Evolutionary conservation across 306 rosid species (phyloP), one percentile per base, ranked within the genome.

Genomic region (Vigna mungo): DNA sequence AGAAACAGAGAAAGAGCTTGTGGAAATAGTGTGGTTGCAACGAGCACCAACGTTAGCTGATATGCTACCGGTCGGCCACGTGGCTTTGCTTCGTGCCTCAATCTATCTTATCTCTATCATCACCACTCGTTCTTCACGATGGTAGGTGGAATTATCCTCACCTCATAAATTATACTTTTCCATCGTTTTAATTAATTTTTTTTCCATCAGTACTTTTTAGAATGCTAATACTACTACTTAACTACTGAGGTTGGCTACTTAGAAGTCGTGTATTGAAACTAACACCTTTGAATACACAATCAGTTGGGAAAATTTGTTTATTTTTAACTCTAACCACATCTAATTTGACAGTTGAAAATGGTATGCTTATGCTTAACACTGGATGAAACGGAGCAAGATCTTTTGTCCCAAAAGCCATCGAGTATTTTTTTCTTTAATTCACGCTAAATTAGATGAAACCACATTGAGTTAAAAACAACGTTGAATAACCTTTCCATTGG

Each of bases 61-160:
- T 81, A 71, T 59, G 39, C 48, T 25, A 80, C 66, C 84, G 84
- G 88, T 89, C 97, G 85, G 72, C 87, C 90, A 88, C 86, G 87
- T 89, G 90, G 75, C 91, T 5, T 2, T 12, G 4, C 68, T 2
- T 54, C 39, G 49, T 71, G 78, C 71, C 52, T 25, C 58, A 58
- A 41, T 71, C 56, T 84, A 84, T 91, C 90, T 41, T 87, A 69
- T 79, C 55, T 62, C 36, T 62, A 0, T 81, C 49, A 72, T 85
- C 88, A 20, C 87, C 82, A 64, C 67, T 73, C 10, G 9, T 67
- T 17, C 0, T 20, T 18, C 79, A 16, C 30, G 60, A 61, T 25
- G 17, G 5, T 76, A 76, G 85, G 32, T 32, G 76, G 17, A 89
- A 78, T 71, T 10, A 62, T 44, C 76, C 53, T 15, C 51, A 27